These are phyloP conservation scores for Sambucus nigra DNA, from an alignment of 129 eudicot genomes.

Conservation along the genomic window DNA sequence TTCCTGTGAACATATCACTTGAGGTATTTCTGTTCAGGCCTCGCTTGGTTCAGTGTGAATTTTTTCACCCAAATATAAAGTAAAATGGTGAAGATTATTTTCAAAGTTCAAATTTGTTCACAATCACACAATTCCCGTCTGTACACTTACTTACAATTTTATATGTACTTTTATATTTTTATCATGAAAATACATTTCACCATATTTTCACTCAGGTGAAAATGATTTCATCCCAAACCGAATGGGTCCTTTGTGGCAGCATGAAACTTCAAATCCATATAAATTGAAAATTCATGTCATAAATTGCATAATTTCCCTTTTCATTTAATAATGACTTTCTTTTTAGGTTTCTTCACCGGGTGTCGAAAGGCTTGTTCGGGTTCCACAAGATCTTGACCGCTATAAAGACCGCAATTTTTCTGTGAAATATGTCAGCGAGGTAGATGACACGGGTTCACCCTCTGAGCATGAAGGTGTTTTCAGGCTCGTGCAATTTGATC, in stretches of 20 bases:
- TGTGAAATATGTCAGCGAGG: conserved; percentile 48
- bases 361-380: conserved; percentile 61
- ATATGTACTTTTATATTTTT: too few relatives aligned
- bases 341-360: conserved; percentile 95
- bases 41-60: too few relatives aligned
- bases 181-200: too few relatives aligned
- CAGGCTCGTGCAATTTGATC: conserved; percentile 61
- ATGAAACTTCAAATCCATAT: conserved; percentile 4
- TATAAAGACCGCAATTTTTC: conserved; percentile 70
- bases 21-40: conserved; percentile 76
- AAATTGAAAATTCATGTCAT: not conserved
- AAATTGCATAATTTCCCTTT: conserved; percentile 3
- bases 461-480: conserved; percentile 66
- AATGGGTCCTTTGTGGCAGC: not conserved
- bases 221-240: too few relatives aligned
- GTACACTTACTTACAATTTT: too few relatives aligned
- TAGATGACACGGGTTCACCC: conserved; percentile 24
- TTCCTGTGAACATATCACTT: conserved; percentile 54
- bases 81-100: too few relatives aligned
- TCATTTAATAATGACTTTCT: not conserved
- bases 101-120: too few relatives aligned
- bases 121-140: too few relatives aligned
- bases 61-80: too few relatives aligned
- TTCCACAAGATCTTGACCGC: conserved; percentile 79
- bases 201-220: too few relatives aligned